Evolutionary conservation across 1,139 yeast species (phyloP).

Genomic region (Ashbya aceris): DNA sequence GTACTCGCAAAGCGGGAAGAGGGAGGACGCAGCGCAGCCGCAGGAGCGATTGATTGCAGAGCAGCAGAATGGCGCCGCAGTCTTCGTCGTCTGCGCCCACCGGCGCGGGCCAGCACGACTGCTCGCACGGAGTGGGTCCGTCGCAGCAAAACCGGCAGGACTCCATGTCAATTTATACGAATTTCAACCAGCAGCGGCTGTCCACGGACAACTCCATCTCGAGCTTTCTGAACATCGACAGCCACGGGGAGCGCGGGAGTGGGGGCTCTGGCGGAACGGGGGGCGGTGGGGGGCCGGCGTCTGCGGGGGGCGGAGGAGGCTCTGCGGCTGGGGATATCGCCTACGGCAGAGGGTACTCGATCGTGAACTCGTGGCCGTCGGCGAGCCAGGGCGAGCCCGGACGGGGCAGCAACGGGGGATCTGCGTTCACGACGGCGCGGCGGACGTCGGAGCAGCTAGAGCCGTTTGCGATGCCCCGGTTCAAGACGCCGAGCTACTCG

Average conservation of each 20-base stretch:
- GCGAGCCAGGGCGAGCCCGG: slow-evolving; percentile 6
- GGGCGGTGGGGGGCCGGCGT: neutral
- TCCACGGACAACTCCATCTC: slow-evolving; percentile 21
- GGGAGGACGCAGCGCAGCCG: no score
- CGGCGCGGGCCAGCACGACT: slow-evolving; percentile 2
- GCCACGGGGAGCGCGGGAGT: slow-evolving; percentile 9
- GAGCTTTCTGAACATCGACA: slow-evolving; percentile 17
- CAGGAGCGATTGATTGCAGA: no score
- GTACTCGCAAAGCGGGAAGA: no score
- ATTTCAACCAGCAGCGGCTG: slow-evolving; percentile 21
- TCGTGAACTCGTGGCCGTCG: slow-evolving; percentile 29
- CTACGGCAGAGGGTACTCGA: slow-evolving; percentile 32
- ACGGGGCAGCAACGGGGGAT: slow-evolving; percentile 4
- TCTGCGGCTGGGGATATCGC: slow-evolving; percentile 7
- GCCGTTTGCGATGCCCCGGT: slow-evolving; percentile 33
- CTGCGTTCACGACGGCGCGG: slow-evolving; percentile 20
- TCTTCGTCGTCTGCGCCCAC: neutral
- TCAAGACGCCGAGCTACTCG: slow-evolving; percentile 29
- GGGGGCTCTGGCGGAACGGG: slow-evolving; percentile 10
- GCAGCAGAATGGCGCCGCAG: slow-evolving; percentile 1
- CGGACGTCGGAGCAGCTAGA: slow-evolving; percentile 39
- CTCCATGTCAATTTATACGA: slow-evolving; percentile 23
- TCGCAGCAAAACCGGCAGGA: slow-evolving; percentile 14
- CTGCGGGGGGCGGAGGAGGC: slow-evolving; percentile 1
- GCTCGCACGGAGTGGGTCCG: slow-evolving; percentile 1